Conservation (phyloP, 768 basidiomycete genomes). For the Tylopilus intermedius region DNA sequence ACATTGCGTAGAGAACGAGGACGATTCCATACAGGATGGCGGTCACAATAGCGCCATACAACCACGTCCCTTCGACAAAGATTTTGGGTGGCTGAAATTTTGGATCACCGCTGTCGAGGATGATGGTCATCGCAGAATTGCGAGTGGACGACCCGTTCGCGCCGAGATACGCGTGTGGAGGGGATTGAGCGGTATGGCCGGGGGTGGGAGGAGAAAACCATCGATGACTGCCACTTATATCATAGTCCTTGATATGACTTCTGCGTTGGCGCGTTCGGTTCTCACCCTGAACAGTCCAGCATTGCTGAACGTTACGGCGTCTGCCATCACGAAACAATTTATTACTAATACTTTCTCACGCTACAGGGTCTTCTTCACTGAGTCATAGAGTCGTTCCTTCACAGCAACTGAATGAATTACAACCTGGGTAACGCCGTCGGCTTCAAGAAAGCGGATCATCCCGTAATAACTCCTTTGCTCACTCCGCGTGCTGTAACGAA, state of each 20-base stretch:
- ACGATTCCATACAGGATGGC: constrained; percentile 26
- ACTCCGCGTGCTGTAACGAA: neutral
- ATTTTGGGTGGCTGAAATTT: constrained; percentile 12
- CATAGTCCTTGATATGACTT: neutral
- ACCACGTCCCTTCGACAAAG: constrained; percentile 27
- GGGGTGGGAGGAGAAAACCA: neutral
- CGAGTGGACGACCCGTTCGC: neutral
- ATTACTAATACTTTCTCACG: neutral
- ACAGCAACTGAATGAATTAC: neutral
- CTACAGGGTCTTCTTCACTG: too few species aligned
- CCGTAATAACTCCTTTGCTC: constrained; percentile 33
- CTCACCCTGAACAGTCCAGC: neutral
- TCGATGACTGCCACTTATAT: constrained; percentile 3
- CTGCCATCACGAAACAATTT: neutral
- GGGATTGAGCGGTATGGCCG: neutral
- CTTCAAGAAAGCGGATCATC: constrained; percentile 43
- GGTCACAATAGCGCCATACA: constrained; percentile 29
- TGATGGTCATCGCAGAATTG: constrained; percentile 14
- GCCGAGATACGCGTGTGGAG: neutral
- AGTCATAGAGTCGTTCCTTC: too few species aligned
- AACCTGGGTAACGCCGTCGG: constrained; percentile 70
- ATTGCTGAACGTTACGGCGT: neutral
- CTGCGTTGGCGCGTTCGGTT: neutral
- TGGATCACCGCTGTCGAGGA: neutral
- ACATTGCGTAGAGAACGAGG: constrained; percentile 25